A percentile compares a stretch with the other conserved stretches of the same genome.
phyloP scores from a whole-genome alignment of 2,329 filamentous ascomycete genomes.

The Curvularia spicifera region DNA sequence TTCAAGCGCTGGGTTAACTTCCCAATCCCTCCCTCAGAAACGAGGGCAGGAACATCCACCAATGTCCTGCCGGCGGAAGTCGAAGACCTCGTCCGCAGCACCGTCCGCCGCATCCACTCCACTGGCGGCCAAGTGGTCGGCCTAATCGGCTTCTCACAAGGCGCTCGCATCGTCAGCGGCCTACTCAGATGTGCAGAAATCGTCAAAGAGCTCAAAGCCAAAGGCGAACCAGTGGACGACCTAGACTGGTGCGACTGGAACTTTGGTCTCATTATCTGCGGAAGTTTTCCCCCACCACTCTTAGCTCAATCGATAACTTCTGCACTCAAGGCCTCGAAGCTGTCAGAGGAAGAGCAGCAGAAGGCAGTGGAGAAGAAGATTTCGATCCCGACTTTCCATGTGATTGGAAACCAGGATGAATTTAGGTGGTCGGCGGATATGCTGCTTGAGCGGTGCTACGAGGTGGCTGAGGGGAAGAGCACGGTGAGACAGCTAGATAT shows the following conservation, averaged over 20 bases:
- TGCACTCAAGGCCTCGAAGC: constrained; percentile 16
- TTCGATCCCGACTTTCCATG: constrained; percentile 39
- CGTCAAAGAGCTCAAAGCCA: constrained; percentile 12
- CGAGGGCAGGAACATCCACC: constrained; percentile 23
- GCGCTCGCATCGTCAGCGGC: constrained; percentile 44
- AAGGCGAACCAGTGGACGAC: background rate
- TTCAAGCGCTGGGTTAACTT: constrained; percentile 43
- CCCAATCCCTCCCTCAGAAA: constrained; percentile 21
- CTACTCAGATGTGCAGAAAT: constrained; percentile 38
- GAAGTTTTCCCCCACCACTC: constrained; percentile 39
- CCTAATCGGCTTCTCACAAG: constrained; percentile 43
- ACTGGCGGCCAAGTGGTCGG: constrained; percentile 38
- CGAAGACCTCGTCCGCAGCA: constrained; percentile 27
- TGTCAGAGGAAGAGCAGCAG: constrained; percentile 16
- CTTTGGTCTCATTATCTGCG: constrained; percentile 37
- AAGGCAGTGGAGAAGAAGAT: constrained; percentile 29
- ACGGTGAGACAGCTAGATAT: constrained; percentile 38
- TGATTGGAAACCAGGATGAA: constrained; percentile 44
- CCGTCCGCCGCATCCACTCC: constrained; percentile 20
- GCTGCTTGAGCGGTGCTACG: constrained; percentile 39
- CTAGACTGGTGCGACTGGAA: constrained; percentile 26
- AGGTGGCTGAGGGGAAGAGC: constrained; percentile 32
- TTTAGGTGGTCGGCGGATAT: constrained; percentile 43
- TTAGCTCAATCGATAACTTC: constrained; percentile 23
- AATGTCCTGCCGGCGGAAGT: constrained; percentile 27